Base-by-base conservation (phyloP, 352 stramenopile genomes). In the Phytophthora fragariaefolia region DNA sequence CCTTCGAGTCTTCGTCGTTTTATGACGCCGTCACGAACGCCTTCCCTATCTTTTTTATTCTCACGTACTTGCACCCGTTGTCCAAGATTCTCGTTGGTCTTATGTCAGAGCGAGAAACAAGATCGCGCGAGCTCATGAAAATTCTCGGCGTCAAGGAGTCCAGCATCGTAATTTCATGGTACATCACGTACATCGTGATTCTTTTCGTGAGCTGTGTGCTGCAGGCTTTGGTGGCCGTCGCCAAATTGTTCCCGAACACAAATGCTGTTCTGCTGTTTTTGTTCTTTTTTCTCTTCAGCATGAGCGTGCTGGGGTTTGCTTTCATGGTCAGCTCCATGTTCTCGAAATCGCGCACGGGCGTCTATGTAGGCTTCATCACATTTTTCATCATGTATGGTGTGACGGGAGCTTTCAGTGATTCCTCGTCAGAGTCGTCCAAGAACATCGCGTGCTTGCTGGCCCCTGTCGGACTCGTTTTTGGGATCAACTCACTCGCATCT, bases 401-500 rank as follows among this genome's bases (percentile, higher is more conserved):
- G 27, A 59, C 49, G 3, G 49, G 49, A 15, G 64, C 50, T 5
- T 96, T 97, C 60, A 91, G 73, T 9, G 75, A 79, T 28, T 76
- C 52, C 6, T 70, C 81, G 2, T 66, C 64, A 2, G 76, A 85
- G 43, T 45, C 60, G 34, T 74, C 66, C 38, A 66, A 70, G 67
- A 52, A 63, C 67, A 38, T 77, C 62, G 45, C 63, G 40, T 92
- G 74, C 32, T 18, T 96, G 12, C 55, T 95, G 1, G 71, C 85
- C 28, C 60, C 68, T 48, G 49, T 74, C 34, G 57, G 66, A 75
- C 23, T 74, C 45, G 45, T 63, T 60, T 65, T 69, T 32, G 89
- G 85, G 3, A 66, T 91, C 42, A 75, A 77, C 26, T 85, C 81
- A 17, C 56, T 96, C 24, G 68, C 80, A 0, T 63, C 80, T 0